Evolutionary conservation across 306 rosid species (phyloP).

Genomic region (Lathyrus aphaca): DNA sequence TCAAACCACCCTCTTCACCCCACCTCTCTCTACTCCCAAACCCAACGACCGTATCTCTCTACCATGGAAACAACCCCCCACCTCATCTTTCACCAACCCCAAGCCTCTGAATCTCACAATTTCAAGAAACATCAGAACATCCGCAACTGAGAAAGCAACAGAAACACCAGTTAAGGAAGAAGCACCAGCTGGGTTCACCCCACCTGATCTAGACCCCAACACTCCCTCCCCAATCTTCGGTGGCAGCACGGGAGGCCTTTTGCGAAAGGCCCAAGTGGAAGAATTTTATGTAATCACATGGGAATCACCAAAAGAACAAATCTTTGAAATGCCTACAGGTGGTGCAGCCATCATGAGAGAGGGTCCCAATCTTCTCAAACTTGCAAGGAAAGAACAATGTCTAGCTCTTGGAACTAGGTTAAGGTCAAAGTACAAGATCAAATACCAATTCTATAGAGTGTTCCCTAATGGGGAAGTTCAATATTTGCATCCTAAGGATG

Average conservation of each 20-base stretch:
- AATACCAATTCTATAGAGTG: slow-evolving; percentile 94
- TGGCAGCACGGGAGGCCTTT: slow-evolving; percentile 90
- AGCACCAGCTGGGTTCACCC: slow-evolving; percentile 92
- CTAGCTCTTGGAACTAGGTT: slow-evolving; percentile 91
- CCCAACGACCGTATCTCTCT: slow-evolving; percentile 38
- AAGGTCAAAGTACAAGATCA: slow-evolving; percentile 94
- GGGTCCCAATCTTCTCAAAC: slow-evolving; percentile 81
- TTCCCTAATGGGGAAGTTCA: slow-evolving; percentile 97
- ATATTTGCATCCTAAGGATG: slow-evolving; percentile 95
- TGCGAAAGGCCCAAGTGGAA: slow-evolving; percentile 91
- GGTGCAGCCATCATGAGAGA: slow-evolving; percentile 98
- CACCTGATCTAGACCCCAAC: slow-evolving; percentile 83
- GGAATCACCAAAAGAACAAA: slow-evolving; percentile 92
- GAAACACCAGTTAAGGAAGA: slow-evolving; percentile 32
- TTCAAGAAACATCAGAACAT: slow-evolving; percentile 45
- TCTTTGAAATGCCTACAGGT: slow-evolving; percentile 98
- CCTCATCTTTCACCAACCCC: slow-evolving; percentile 50
- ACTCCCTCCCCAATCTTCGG: slow-evolving; percentile 94
- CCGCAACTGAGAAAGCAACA: slow-evolving; percentile 17
- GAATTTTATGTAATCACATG: slow-evolving; percentile 95
- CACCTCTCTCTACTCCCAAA: slow-evolving; percentile 55
- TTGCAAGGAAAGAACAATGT: slow-evolving; percentile 96
- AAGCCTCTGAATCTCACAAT: slow-evolving; percentile 51
- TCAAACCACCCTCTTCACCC: slow-evolving; percentile 85
- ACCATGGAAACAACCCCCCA: slow-evolving; percentile 37